phyloP scores from a whole-genome alignment of 768 basidiomycete genomes.

The Xerocomellus dryophilus region DNA sequence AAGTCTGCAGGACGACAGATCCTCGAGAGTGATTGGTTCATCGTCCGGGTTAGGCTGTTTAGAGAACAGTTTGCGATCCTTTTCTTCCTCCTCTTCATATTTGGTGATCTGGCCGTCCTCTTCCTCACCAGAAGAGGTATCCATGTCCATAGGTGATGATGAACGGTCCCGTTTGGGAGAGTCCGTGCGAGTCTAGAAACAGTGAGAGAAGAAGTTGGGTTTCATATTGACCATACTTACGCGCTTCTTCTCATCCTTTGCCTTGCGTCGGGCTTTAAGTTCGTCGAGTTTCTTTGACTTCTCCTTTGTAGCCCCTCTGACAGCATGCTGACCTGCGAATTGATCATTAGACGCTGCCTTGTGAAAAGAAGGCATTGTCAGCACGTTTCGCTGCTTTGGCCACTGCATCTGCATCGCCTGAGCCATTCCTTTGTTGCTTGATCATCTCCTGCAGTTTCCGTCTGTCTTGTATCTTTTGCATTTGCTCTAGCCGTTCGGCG shows the following conservation, averaged over 20 bases:
- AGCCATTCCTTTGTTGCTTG: slow-evolving; percentile 53
- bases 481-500: slow-evolving; percentile 74
- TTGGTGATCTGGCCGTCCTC: slow-evolving; percentile 75
- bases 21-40: slow-evolving; percentile 49
- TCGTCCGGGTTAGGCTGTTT: slow-evolving; percentile 42
- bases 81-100: slow-evolving; percentile 71
- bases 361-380: slow-evolving; percentile 24
- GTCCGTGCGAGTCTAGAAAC: slow-evolving; percentile 42
- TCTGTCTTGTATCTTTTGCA: slow-evolving; percentile 70
- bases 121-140: slow-evolving; percentile 75
- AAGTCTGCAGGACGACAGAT: slow-evolving; percentile 61
- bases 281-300: slow-evolving; percentile 78
- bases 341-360: slow-evolving; percentile 6
- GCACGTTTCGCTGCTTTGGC: slow-evolving; percentile 75
- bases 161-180: slow-evolving; percentile 70
- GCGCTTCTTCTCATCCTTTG: slow-evolving; percentile 84
- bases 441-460: slow-evolving; percentile 72
- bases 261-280: slow-evolving; percentile 81
- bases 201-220: slow-evolving; percentile 8
- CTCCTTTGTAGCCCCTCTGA: slow-evolving; percentile 74
- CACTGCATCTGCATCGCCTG: slow-evolving; percentile 54
- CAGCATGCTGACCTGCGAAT: slow-evolving; percentile 64
- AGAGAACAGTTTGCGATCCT: slow-evolving; percentile 48
- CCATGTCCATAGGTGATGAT: slow-evolving; percentile 83
- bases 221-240: slow-evolving; percentile 41